Conservation (phyloP, 2,329 filamentous ascomycete species). For the Alternaria incomplexa region DNA sequence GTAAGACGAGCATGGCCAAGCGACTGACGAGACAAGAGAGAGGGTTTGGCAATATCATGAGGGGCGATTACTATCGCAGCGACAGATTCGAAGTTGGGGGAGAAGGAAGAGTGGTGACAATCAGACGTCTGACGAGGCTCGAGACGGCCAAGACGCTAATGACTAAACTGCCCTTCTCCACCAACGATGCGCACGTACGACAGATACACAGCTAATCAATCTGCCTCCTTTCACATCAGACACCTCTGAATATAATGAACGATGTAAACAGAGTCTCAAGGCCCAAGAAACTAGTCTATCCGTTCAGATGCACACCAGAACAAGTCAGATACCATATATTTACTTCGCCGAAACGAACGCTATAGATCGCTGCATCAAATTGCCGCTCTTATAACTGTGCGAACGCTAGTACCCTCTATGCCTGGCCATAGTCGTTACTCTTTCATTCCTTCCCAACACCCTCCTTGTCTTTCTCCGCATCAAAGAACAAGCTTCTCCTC, state of each 20-base stretch:
- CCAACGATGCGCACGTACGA: too few species aligned
- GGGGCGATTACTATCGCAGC: neutral
- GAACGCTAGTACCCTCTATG: neutral
- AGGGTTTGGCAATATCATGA: too few species aligned
- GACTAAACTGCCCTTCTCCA: neutral
- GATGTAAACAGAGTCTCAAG: too few species aligned
- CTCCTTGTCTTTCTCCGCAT: slow-evolving; percentile 21
- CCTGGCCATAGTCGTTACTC: neutral
- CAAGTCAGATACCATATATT: neutral
- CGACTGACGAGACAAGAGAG: too few species aligned
- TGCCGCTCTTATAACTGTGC: neutral
- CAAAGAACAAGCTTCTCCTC: slow-evolving; percentile 24
- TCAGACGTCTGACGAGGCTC: neutral
- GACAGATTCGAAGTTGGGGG: neutral
- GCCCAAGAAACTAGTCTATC: too few species aligned
- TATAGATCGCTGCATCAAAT: neutral
- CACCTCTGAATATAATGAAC: too few species aligned
- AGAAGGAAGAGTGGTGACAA: neutral
- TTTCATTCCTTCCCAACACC: neutral
- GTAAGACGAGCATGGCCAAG: too few species aligned
- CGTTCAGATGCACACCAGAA: neutral
- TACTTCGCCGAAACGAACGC: neutral
- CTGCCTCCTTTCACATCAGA: too few species aligned
- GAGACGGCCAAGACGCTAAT: neutral
- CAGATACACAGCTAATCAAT: too few species aligned